Evolutionary conservation across 148 eudicot species (phyloP).

Genomic region (Vaccinium vitisidaea): DNA sequence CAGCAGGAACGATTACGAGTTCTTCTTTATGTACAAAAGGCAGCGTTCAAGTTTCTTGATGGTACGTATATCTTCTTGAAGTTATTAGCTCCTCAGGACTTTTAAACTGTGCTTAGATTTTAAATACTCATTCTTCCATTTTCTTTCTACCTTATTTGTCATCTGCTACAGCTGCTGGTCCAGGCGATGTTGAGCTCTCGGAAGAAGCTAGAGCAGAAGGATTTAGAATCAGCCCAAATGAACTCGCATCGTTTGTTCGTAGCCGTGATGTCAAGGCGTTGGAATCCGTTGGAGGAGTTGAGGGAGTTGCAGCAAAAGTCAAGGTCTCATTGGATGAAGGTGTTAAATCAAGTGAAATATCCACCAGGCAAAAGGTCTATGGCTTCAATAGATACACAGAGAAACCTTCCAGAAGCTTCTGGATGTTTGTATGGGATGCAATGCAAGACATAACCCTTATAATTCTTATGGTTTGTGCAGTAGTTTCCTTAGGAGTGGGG

Average conservation of each 20-base stretch:
- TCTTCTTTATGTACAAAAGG: background rate
- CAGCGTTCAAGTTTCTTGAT: slow-evolving; percentile 6
- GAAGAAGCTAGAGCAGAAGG: slow-evolving; percentile 23
- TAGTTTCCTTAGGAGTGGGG: slow-evolving; percentile 26
- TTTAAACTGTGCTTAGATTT: background rate
- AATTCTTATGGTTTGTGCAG: slow-evolving; percentile 23
- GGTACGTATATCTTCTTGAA: background rate
- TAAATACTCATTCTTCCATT: background rate
- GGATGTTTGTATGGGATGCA: slow-evolving; percentile 18
- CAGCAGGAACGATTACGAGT: background rate
- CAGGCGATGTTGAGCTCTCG: background rate
- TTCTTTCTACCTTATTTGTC: background rate
- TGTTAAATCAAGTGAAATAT: slow-evolving; percentile 5
- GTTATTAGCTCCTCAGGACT: background rate
- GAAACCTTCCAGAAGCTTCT: slow-evolving; percentile 24
- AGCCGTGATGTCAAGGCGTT: slow-evolving; percentile 19
- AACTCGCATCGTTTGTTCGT: slow-evolving; percentile 18
- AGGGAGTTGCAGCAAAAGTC: slow-evolving; percentile 18
- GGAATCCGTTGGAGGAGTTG: slow-evolving; percentile 17
- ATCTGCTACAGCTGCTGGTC: background rate
- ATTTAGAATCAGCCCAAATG: slow-evolving; percentile 19
- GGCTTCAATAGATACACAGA: slow-evolving; percentile 25
- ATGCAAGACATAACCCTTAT: slow-evolving; percentile 13
- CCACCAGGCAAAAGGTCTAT: slow-evolving; percentile 20
- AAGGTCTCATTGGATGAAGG: slow-evolving; percentile 20